phyloP scores from a whole-genome alignment of 306 rosid species.

The Cucurbita maxima region DNA sequence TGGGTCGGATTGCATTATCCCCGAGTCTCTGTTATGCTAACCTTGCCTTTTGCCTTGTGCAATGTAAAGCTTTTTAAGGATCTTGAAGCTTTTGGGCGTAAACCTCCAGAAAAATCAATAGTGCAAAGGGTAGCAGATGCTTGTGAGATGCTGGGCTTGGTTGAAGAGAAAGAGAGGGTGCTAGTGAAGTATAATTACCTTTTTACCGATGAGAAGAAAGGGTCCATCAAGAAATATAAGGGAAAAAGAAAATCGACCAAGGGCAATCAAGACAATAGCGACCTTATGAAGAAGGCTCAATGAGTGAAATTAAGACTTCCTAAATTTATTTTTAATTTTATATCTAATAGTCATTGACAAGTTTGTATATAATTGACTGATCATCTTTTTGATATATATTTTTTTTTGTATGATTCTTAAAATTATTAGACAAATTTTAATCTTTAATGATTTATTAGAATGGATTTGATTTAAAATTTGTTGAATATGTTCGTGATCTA shows the following conservation, averaged over 20 bases:
- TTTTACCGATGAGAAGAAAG: constrained; percentile 13
- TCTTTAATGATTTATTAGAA: no score
- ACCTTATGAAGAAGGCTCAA: background rate
- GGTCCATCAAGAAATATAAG: constrained; percentile 19
- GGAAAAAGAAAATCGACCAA: background rate
- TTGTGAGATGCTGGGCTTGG: constrained; percentile 54
- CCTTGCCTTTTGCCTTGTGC: background rate
- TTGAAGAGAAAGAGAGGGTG: constrained; percentile 49
- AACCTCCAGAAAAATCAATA: constrained; percentile 62
- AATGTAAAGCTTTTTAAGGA: constrained; percentile 64
- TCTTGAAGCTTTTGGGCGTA: constrained; percentile 77
- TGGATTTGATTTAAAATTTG: no score
- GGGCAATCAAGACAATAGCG: background rate
- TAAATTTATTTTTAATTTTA: no score
- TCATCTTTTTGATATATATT: no score
- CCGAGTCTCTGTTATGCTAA: background rate
- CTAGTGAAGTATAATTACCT: constrained; percentile 54
- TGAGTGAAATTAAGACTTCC: background rate
- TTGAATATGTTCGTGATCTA: no score
- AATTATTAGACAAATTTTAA: no score
- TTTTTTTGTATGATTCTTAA: no score
- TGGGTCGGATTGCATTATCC: background rate
- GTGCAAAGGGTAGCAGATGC: constrained; percentile 69
- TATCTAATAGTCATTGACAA: no score
- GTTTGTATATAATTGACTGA: no score